Evolutionary conservation across 306 rosid genomes (phyloP), one percentile per base, ranked within the genome.

Genomic region (Prunus dulcis): DNA sequence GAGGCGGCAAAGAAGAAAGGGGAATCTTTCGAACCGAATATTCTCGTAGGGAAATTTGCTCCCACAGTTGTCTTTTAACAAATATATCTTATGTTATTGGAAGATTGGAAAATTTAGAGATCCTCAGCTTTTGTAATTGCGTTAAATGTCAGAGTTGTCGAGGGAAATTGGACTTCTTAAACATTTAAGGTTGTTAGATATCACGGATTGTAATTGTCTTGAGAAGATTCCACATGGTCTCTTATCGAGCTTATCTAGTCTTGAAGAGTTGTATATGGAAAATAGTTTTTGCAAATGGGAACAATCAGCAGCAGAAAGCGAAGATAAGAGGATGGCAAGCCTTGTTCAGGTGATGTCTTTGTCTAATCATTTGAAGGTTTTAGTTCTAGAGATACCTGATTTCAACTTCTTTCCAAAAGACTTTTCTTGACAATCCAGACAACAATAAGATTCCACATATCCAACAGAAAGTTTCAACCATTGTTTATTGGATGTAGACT

Each of bases 191-290:
- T 17, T 23, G 30, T 58, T 73, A 10, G 66, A 73, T 60, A 23
- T 28, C 23, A 41, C 7, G 5, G 3, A 6, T 1, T 73, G 77
- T 27, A 0, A 0, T 0, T 0, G 0, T 0, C 43, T 58, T 14
- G 0, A 2, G 27, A 9, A 7, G 34, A 58, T 73, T 20, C 25
- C 27, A 11, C 56, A 51, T 6, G 32, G 50, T 58, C 38, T 73
- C 25, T 22, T 73, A 1, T 57, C 67, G 2, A 73, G 46, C 14
- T 73, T 73, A n/a, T 23, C n/a, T 9, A n/a, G 3, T 3, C 28
- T 73, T 14, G 77, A 73, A 60, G 77, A 73, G 53, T n/a, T 73
- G 18, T 19, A 66, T 5, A 6, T 22, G 20, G 0, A 0, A 4
- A 0, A 1, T 0, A 50, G 56, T 60, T 69, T 47, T 30, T 0